phyloP scores from a whole-genome alignment of 164 flowering plant species.

The Hamamelis virginiana region DNA sequence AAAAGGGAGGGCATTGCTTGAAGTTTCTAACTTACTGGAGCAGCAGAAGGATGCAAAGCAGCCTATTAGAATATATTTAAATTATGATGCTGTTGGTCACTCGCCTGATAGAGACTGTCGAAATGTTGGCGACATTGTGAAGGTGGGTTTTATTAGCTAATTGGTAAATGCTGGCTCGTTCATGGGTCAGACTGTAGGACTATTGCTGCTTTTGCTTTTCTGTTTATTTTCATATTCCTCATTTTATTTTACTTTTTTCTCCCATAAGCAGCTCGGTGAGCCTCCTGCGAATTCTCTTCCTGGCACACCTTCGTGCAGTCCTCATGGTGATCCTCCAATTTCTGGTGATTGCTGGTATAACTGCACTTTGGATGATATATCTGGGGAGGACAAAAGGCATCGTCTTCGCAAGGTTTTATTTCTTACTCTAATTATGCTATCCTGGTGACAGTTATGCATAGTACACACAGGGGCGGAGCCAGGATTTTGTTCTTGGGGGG shows the following conservation, averaged over 20 bases:
- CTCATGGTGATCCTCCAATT: slow-evolving; percentile 88
- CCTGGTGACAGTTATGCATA: too few relatives aligned
- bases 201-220: slow-evolving; percentile 12
- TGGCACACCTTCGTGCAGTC: slow-evolving; percentile 76
- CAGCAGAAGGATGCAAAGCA: slow-evolving; percentile 44
- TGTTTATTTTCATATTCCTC: neutral
- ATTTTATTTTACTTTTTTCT: slow-evolving; percentile 6
- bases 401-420: slow-evolving; percentile 83
- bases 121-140: slow-evolving; percentile 79
- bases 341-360: slow-evolving; percentile 98
- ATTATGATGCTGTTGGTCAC: slow-evolving; percentile 99
- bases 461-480: too few relatives aligned
- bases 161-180: neutral
- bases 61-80: slow-evolving; percentile 91
- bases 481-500: too few relatives aligned
- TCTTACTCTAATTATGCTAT: neutral
- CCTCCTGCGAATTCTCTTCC: slow-evolving; percentile 55
- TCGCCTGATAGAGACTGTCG: slow-evolving; percentile 94
- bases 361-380: slow-evolving; percentile 88
- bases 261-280: slow-evolving; percentile 76
- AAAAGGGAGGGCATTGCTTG: slow-evolving; percentile 76
- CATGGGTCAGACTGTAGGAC: neutral
- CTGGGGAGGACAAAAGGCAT: slow-evolving; percentile 82
- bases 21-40: slow-evolving; percentile 24
- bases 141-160: slow-evolving; percentile 48